Conservation (phyloP, 345 rosid genomes). For the Linum lewisii region DNA sequence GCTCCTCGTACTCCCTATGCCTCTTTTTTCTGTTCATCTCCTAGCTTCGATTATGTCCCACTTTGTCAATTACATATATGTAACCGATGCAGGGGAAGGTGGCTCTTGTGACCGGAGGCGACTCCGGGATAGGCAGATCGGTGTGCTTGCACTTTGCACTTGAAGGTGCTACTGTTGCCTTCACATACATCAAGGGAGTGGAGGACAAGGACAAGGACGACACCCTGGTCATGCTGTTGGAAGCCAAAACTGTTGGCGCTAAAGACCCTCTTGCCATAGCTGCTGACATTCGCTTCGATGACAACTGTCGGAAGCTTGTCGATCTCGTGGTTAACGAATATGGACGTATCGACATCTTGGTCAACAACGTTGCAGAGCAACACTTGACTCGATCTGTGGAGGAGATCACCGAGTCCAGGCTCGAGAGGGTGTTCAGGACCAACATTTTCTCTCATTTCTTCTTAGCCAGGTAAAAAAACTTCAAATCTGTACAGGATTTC, state of each 20-base stretch:
- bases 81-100: too few species aligned
- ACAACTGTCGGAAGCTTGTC: not conserved
- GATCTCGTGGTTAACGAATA: not conserved
- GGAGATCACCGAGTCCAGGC: not conserved
- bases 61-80: too few species aligned
- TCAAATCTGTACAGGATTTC: too few species aligned
- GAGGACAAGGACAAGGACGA: not conserved
- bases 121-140: too few species aligned
- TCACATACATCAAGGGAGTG: not conserved
- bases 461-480: conserved; percentile 3
- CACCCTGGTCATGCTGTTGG: not conserved
- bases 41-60: too few species aligned
- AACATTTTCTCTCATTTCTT: conserved; percentile 9
- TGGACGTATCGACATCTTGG: not conserved
- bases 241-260: not conserved
- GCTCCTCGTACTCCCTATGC: too few species aligned
- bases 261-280: not conserved
- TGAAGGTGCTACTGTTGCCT: not conserved
- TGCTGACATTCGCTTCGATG: not conserved
- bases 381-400: not conserved
- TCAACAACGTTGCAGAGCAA: not conserved
- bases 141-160: not conserved
- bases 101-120: too few species aligned
- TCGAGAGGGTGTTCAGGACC: conserved; percentile 8
- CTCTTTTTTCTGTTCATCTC: too few species aligned